Conservation (phyloP, 257 asterid genomes). For the Linderniella brevidens region DNA sequence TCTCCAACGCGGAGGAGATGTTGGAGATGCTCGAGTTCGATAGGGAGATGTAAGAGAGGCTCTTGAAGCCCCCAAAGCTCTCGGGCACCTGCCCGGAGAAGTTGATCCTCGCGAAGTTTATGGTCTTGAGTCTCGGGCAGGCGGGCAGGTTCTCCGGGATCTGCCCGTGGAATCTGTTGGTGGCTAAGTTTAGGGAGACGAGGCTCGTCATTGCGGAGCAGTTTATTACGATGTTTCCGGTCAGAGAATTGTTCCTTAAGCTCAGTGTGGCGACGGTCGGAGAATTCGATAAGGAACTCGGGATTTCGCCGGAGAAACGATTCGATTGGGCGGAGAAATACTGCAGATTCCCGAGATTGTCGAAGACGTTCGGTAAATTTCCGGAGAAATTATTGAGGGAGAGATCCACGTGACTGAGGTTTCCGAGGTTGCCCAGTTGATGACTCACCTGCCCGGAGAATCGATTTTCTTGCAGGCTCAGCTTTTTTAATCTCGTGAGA, state of each 20-base stretch:
- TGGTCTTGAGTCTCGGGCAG: constrained; percentile 28
- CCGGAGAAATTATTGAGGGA: constrained; percentile 44
- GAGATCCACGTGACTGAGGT: constrained; percentile 38
- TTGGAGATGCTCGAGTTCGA: constrained; percentile 46
- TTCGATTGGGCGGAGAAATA: constrained; percentile 64
- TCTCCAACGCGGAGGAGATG: constrained; percentile 33
- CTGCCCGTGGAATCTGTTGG: constrained; percentile 37
- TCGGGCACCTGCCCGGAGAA: constrained; percentile 56
- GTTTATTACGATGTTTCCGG: constrained; percentile 36
- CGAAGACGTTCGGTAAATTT: constrained; percentile 41
- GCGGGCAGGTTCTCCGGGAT: constrained; percentile 46
- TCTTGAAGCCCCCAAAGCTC: constrained; percentile 43
- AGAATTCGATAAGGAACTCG: constrained; percentile 50
- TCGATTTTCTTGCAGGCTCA: constrained; percentile 37
- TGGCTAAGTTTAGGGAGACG: constrained; percentile 51
- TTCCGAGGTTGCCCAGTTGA: constrained; percentile 47
- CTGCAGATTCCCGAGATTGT: constrained; percentile 20
- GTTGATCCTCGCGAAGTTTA: constrained; percentile 41
- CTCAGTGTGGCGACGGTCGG: constrained; percentile 23
- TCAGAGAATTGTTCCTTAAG: constrained; percentile 59
- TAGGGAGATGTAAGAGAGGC: constrained; percentile 44
- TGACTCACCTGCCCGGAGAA: constrained; percentile 36
- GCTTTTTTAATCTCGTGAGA: constrained; percentile 20
- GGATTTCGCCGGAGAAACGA: constrained; percentile 34
- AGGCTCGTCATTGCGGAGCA: constrained; percentile 65